Percentiles rank a stretch among this genome's conserved stretches.
phyloP scores from a whole-genome alignment of 2,329 filamentous ascomycete species.

The Moelleriella libera region DNA sequence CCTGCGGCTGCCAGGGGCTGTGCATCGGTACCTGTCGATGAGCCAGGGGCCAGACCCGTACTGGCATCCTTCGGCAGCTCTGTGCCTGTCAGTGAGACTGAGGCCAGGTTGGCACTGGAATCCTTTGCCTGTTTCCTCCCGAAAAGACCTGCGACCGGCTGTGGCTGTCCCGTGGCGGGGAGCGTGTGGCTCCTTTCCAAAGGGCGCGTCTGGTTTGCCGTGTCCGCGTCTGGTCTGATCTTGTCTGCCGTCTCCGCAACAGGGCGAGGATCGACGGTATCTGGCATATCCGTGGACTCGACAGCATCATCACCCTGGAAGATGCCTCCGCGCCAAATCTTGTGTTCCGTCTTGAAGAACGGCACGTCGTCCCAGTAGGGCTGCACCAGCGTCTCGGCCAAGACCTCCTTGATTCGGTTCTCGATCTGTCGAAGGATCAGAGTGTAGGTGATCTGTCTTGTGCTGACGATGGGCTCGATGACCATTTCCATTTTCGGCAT shows the following conservation, averaged over 20 bases:
- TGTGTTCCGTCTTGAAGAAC: constrained; percentile 69
- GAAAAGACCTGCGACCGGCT: constrained; percentile 27
- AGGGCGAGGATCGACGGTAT: constrained; percentile 6
- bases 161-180: constrained; percentile 24
- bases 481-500: constrained; percentile 87
- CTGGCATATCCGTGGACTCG: constrained; percentile 7
- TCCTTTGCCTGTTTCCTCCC: constrained; percentile 31
- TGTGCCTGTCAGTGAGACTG: constrained; percentile 33
- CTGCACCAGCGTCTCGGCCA: constrained; percentile 79
- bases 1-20: constrained; percentile 22
- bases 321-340: constrained; percentile 74
- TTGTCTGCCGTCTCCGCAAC: constrained; percentile 34
- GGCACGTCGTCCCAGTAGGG: constrained; percentile 96
- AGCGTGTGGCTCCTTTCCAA: constrained; percentile 43
- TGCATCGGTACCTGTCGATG: constrained; percentile 33
- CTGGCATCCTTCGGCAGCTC: constrained; percentile 25
- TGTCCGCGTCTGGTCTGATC: constrained; percentile 25
- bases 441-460: constrained; percentile 87
- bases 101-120: constrained; percentile 14
- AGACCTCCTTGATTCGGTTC: constrained; percentile 83
- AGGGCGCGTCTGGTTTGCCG: constrained; percentile 24
- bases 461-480: constrained; percentile 93
- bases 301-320: constrained; percentile 46
- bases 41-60: constrained; percentile 20
- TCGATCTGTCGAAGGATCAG: constrained; percentile 89